Evolutionary conservation across 495 filamentous ascomycete genomes (phyloP).

Genomic region (Aspergillus funiculosus): DNA sequence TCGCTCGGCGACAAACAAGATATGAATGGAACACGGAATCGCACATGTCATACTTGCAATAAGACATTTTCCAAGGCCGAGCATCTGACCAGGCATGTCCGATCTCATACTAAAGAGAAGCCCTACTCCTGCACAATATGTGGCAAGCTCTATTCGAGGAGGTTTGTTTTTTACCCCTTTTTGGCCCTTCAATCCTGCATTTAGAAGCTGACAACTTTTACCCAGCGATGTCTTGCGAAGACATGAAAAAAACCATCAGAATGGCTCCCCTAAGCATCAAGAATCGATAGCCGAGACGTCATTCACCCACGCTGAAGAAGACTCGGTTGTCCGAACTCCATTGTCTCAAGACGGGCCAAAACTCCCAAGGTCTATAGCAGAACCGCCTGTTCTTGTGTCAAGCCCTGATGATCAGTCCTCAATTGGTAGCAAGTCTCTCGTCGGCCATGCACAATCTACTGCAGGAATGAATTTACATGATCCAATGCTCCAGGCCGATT

Average conservation of each 20-base stretch:
- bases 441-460: not conserved
- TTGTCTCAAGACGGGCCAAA: not conserved
- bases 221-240: conserved; percentile 25
- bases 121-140: conserved; percentile 28
- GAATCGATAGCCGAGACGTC: not conserved
- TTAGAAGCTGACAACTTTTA: not conserved
- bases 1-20: not conserved
- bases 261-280: not conserved
- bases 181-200: too few relatives aligned
- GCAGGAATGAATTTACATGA: conserved; percentile 7
- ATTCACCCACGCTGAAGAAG: not conserved
- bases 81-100: conserved; percentile 28
- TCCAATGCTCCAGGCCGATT: conserved; percentile 7
- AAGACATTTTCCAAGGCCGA: conserved; percentile 28
- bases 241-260: conserved; percentile 21
- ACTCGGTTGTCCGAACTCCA: not conserved
- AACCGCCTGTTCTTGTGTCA: not conserved
- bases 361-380: not conserved
- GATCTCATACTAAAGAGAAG: conserved; percentile 32
- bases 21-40: not conserved
- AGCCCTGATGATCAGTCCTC: not conserved
- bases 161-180: conserved; percentile 12
- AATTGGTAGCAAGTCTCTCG: not conserved
- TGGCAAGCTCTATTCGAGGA: conserved; percentile 24
- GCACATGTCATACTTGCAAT: not conserved